Base-by-base conservation (phyloP, 2,329 filamentous ascomycete genomes). In the Penicillium sp. region DNA sequence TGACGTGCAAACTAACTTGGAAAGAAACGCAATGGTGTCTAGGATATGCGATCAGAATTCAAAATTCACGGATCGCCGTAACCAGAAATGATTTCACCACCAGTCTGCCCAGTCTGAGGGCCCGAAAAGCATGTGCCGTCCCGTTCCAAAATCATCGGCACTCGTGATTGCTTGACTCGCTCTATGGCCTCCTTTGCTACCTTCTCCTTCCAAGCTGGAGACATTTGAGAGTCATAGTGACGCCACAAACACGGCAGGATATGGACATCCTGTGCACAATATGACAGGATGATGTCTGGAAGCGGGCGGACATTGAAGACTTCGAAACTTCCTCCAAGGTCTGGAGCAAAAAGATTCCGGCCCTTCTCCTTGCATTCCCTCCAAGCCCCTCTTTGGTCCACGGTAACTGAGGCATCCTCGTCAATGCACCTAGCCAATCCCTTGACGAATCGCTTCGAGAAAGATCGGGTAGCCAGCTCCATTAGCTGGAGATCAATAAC, bases 401-500 rank as follows among this genome's bases (percentile, higher is more conserved):
- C 26, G 4, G 24, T 33, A 6, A 50, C 33, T 3, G 26, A 15
- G 26, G 38, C 38, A 30, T 79, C 72, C 1, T 59, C 4, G 7
- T 76, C 69, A 26, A 82, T 75, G 64, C 81, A 83, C 53, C 72
- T 78, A 1, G 66, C 70, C 1, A 84, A 70, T 0, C 80, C 78
- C 15, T 59, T 65, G 1, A 82, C 50, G 49, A 59, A 72, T 17
- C 56, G 58, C 40, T 63, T 74, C 0, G 40, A 19, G 13, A 15
- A 38, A 1, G 19, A 40, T 8, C 80, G 71, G 0, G 70, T 69
- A 0, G 80, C 84, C 3, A 82, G 66, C 68, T 88, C 84, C 80
- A 88, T 83, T 0, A 88, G 75, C 68, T 89, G 85, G 0, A 88
- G 57, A 65, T 88, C 85, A 2, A 81, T 63, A 10, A 87, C 68